phyloP scores from a whole-genome alignment of 2,329 filamentous ascomycete species.

The Exutisphaerella laricina region DNA sequence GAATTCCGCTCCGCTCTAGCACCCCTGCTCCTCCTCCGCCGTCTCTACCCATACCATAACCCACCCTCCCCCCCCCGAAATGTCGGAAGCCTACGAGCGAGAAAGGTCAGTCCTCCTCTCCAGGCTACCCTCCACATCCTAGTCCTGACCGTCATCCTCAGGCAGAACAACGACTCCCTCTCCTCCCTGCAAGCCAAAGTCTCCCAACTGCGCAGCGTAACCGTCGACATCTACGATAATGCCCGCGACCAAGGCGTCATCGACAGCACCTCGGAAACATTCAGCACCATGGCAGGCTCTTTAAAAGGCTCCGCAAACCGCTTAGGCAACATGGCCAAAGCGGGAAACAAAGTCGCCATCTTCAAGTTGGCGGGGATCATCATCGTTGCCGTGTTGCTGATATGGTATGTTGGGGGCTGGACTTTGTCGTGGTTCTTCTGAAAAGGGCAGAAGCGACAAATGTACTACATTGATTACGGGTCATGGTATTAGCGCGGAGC shows the following conservation, averaged over 20 bases:
- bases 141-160: slow-evolving; percentile 26
- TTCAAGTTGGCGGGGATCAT: slow-evolving; percentile 84
- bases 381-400: slow-evolving; percentile 62
- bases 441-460: background rate
- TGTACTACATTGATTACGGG: too few relatives aligned
- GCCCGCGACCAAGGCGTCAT: slow-evolving; percentile 83
- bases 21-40: slow-evolving; percentile 4
- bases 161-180: slow-evolving; percentile 91
- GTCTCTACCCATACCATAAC: background rate
- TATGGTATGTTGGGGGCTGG: slow-evolving; percentile 61
- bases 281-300: slow-evolving; percentile 76
- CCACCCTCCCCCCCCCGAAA: slow-evolving; percentile 27
- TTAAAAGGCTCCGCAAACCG: slow-evolving; percentile 79
- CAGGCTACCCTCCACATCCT: slow-evolving; percentile 5
- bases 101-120: slow-evolving; percentile 47
- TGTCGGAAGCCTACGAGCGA: slow-evolving; percentile 55
- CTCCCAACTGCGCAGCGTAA: slow-evolving; percentile 84
- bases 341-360: slow-evolving; percentile 85
- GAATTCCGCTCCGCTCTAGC: slow-evolving; percentile 1
- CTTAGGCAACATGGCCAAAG: slow-evolving; percentile 81
- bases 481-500: slow-evolving; percentile 1
- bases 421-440: slow-evolving; percentile 20
- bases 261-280: slow-evolving; percentile 83
- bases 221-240: slow-evolving; percentile 96
- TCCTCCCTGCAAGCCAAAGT: slow-evolving; percentile 89